These are phyloP conservation scores for Panicum hallii DNA, from an alignment of 202 grass and related monocot genomes.

Conservation along the genomic window DNA sequence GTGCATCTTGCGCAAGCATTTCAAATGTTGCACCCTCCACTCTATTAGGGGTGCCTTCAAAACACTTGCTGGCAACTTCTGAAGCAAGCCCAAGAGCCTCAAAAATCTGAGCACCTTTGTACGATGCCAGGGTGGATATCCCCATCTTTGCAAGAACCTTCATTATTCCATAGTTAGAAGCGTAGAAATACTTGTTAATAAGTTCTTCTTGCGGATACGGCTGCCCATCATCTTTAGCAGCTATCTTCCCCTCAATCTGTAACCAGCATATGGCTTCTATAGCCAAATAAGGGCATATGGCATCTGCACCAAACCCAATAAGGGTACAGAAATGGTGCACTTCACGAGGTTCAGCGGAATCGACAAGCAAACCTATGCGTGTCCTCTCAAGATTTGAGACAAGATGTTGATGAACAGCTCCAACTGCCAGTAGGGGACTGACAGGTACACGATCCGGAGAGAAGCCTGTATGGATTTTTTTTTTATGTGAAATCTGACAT, in stretches of 20 bases:
- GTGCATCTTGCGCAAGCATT: constrained; percentile 75
- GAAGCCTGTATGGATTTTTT: constrained; percentile 50
- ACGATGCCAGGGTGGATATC: constrained; percentile 88
- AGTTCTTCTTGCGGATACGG: constrained; percentile 51
- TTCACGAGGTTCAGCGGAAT: constrained; percentile 91
- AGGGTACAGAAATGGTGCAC: constrained; percentile 89
- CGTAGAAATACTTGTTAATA: constrained; percentile 66
- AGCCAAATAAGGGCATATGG: constrained; percentile 83
- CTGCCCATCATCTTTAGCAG: constrained; percentile 55
- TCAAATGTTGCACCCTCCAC: constrained; percentile 79
- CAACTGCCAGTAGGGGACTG: constrained; percentile 78
- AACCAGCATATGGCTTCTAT: constrained; percentile 75
- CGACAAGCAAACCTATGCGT: constrained; percentile 68
- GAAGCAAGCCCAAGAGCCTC: constrained; percentile 81
- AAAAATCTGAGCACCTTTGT: constrained; percentile 95
- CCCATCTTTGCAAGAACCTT: constrained; percentile 97
- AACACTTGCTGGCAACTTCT: constrained; percentile 75
- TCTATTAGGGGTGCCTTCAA: constrained; percentile 79
- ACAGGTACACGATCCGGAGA: constrained; percentile 64
- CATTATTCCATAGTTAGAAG: constrained; percentile 83
- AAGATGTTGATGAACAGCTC: constrained; percentile 86
- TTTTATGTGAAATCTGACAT: constrained; percentile 19
- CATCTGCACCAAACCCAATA: constrained; percentile 82
- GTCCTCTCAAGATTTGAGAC: constrained; percentile 82
- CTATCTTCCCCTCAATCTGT: constrained; percentile 75